Conservation (phyloP, 2,329 filamentous ascomycete genomes). For the Colletotrichum godetiae region DNA sequence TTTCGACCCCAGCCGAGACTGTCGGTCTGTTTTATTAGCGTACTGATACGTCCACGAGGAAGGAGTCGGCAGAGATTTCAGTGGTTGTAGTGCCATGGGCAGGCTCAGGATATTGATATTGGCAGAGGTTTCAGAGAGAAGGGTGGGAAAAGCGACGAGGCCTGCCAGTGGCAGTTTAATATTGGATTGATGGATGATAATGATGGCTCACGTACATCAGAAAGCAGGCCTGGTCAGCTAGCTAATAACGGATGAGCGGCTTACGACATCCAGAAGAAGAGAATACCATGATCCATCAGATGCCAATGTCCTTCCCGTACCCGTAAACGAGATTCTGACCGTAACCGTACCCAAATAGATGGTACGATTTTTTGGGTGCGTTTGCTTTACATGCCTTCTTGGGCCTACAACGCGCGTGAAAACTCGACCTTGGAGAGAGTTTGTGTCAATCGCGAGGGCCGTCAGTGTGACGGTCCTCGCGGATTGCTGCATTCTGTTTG, state of each 20-base stretch:
- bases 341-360: not conserved
- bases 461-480: not conserved
- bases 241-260: slow-evolving; percentile 30
- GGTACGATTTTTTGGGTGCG: not conserved
- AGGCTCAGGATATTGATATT: not conserved
- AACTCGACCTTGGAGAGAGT: not conserved
- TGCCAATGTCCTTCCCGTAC: not conserved
- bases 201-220: slow-evolving; percentile 32
- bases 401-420: not conserved
- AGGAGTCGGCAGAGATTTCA: not conserved
- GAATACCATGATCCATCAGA: slow-evolving; percentile 27
- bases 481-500: not conserved
- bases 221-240: slow-evolving; percentile 34
- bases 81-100: not conserved
- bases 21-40: slow-evolving; percentile 35
- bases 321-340: too few species aligned
- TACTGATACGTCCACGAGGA: slow-evolving; percentile 14
- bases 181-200: slow-evolving; percentile 25
- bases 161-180: slow-evolving; percentile 28
- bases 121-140: not conserved
- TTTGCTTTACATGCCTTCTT: not conserved
- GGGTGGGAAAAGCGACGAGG: slow-evolving; percentile 22
- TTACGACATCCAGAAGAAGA: slow-evolving; percentile 22
- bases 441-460: not conserved
- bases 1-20: slow-evolving; percentile 2